A percentile compares a stretch with the other conserved stretches of the same genome.
Evolutionary conservation across 768 basidiomycete species (phyloP).

Genomic region (Roridomyces roridus): DNA sequence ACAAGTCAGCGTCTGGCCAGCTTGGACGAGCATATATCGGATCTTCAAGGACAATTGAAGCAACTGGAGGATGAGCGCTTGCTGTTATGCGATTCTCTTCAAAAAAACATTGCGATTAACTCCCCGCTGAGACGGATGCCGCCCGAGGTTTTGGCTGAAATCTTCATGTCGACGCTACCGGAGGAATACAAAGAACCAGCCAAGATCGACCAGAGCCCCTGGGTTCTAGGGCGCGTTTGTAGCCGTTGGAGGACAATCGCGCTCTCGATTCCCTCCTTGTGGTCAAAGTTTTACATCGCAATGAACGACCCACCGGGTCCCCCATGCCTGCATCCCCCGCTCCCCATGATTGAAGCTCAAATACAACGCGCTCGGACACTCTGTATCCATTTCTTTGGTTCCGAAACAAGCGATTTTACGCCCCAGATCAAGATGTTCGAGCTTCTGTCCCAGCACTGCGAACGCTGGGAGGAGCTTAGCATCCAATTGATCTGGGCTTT

Average conservation of each 20-base stretch:
- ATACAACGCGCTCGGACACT: not conserved
- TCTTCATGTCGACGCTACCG: not conserved
- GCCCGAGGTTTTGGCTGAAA: constrained; percentile 8
- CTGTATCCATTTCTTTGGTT: not conserved
- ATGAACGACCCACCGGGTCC: accelerated
- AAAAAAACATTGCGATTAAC: not conserved
- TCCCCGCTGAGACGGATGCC: constrained; percentile 12
- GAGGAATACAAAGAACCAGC: no score
- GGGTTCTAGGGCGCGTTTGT: not conserved
- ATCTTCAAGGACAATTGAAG: not conserved
- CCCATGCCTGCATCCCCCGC: not conserved
- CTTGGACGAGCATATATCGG: not conserved
- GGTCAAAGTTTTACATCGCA: not conserved
- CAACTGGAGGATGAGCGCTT: not conserved
- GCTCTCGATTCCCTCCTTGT: not conserved
- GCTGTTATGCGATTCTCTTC: not conserved
- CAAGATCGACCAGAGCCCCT: not conserved
- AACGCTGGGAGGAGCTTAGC: no score
- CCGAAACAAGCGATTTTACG: not conserved
- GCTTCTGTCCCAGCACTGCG: no score
- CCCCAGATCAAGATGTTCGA: no score
- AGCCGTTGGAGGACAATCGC: not conserved
- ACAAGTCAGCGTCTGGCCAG: not conserved
- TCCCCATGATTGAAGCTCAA: not conserved
- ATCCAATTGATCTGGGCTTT: no score